Base-by-base conservation (phyloP, 306 rosid genomes). In the Trifolium dubium region DNA sequence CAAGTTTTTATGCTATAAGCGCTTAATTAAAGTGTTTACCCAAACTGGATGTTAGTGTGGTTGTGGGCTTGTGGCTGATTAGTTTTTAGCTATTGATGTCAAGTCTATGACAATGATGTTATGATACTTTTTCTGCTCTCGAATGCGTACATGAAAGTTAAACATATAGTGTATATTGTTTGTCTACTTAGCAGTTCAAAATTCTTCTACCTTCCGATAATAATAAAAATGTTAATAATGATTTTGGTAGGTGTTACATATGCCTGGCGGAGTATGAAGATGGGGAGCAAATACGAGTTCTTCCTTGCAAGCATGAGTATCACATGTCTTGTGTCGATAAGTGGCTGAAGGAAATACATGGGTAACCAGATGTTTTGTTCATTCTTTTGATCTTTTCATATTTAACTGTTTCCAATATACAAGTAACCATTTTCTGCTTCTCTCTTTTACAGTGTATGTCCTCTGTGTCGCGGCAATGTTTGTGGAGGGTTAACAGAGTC, bases 341-440 rank as follows among this genome's bases (percentile, higher is more conserved):
- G 88, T 95, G 99, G 99, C 94, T 95, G 13, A 95, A 88, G 77
- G 99, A 95, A 89, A 92, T 95, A 71, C 98, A 95, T 13, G 96
- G 98, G 99, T 95, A 59, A 59, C 65, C 41, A 6, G 65, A 30
- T 29, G 13, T 59, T 4, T 55, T 59, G 65, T 31, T 59, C 65
- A 28, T 49, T 62, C 23, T 62, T 69, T 69, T 69, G n/a, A 2
- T 62, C 23, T 62, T 69, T 69, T 69, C 19, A 2, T 47, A 63
- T 61, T 23, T 59, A 31, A 30, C 14, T 3, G 15, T 71, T 73
- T 31, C 37, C 18, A 62, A 47, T 70, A 28, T 17, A 29, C 15
- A 41, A 64, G 40, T 64, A 74, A 65, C 73, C 54, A 46, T 65
- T 50, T 50, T 41, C 34, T 43, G 39, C 47, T 71, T 44, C 54